Base-by-base conservation (phyloP, 257 asterid genomes). In the Solanum medicagineum region DNA sequence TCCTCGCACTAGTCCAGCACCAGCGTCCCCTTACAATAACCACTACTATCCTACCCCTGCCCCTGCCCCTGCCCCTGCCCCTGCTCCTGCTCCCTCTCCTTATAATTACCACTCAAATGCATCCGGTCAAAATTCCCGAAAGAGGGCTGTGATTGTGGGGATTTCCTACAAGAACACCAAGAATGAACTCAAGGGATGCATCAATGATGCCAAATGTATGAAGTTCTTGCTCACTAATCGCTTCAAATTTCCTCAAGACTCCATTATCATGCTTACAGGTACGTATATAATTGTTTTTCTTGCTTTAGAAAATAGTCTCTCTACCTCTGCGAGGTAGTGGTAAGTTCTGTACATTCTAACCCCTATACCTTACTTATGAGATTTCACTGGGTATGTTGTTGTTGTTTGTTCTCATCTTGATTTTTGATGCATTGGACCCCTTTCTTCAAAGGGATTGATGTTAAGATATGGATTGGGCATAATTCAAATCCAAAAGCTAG, bases 121-220 rank as follows among this genome's bases (percentile, higher is more conserved):
- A 19, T 66, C 87, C 0, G 87, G 88, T 80, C 92, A 90, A 53
- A 47, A 49, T 22, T 16, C 90, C 24, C 91, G 93, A 83, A 96
- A 95, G 91, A 93, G 90, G 73, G 99, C 99, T 17, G 93, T 95
- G 91, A 94, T 96, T 75, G 80, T 92, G 5, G 98, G 99, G 84
- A 94, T 96, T 69, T 90, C 98, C 13, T 96, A 94, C 60, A 85
- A 24, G 91, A 87, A 87, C 83, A 53, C 98, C 0, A 86, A 26
- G 81, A 86, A 90, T 17, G 96, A 95, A 90, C 94, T 96, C 40
- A 92, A 94, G 75, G 99, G 99, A 6, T 95, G 99, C 14, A 90
- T 96, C 51, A 96, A 95, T 87, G 98, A 96, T 87, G 97, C 98
- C 10, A 94, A 92, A 89, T 94, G 98, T 83, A 96, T 96, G 98